Evolutionary conservation across 495 filamentous ascomycete species (phyloP), one percentile per base, ranked within the genome.

Genomic region (Bryoglossum gracile): DNA sequence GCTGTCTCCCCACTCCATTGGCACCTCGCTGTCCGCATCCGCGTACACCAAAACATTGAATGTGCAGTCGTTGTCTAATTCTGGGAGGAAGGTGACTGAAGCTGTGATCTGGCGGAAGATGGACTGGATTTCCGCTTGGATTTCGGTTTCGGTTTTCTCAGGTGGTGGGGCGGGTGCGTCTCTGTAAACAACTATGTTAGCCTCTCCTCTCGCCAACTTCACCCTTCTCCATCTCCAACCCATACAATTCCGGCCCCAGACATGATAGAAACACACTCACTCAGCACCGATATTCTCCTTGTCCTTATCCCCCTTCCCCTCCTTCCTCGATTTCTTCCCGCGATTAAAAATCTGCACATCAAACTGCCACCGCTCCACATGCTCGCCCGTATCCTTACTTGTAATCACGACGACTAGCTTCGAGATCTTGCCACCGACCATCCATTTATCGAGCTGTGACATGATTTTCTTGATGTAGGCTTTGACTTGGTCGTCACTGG

Each of bases 391-490:
- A 65, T 98, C 92, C 64, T 95, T 95, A 69, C 82, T 82, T 0
- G 91, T 95, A 57, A 98, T 87, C 16, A 97, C 91, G 23, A 98
- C 82, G 22, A 98, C 91, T 1, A 98, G 81, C 67, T 95, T 97
- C 11, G 84, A 89, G 57, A 98, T 94, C 69, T 97, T 97, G 60
- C 89, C 87, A 56, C 84, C 85, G 35, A 86, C 72, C 86, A 95
- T 97, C 92, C 92, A 98, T 60, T 83, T 85, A 68, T 91, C 89
- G 36, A 96, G 78, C 68, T 95, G 89, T 3, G 83, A 84, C 87
- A 94, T 96, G 67, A 96, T 95, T 70, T 92, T 94, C 71, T 94
- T 95, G 74, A 95, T 94, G 67, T 98, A 98, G 42, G 90, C 89
- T 70, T 94, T 94, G 57, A 98, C 92, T 65, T 97, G 89, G 70